Evolutionary conservation across 331 rosid species (phyloP), one percentile per base, ranked within the genome.

Genomic region (Rhamnella rubrinervis): DNA sequence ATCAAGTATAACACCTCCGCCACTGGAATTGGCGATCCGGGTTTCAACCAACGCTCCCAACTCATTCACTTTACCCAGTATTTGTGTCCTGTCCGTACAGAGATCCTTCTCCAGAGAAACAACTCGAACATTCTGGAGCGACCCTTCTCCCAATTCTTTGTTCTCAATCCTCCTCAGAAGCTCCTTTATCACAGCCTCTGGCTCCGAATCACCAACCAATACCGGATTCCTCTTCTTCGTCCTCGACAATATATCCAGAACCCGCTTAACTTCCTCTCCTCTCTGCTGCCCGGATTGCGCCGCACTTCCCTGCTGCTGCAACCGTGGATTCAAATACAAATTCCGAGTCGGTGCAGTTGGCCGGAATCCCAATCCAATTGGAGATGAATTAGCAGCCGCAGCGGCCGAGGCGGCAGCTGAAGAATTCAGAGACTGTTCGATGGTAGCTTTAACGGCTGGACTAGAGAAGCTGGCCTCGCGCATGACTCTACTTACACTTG

Each of bases 401-500:
- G 73, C 18, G 53, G 63, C 12, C 0, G 66, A 40, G 10, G 81
- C 47, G 37, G 88, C 18, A 38, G 96, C 55, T 0, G 80, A 71
- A 4, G 91, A 80, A 78, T 85, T 86, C 13, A 95, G 72, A 0
- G 99, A 83, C 50, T 89, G 90, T 39, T 91, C 99, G 55, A 95
- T 91, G 14, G 96, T 87, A 19, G 96, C 85, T 53, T 95, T 95
- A 7, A 95, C 97, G 0, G 99, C 97, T 1, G 99, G 99, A 41
- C 96, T 89, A 0, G 99, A 91, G 61, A 95, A 95, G 57, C 97
- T 91, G 3, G 99, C 99, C 18, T 95, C 99, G 7, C 99, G 74
- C 99, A 95, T 95, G 37, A 95, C 99, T 55, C 99, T 78, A 71
- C 99, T 95, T 1, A 95, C 97, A 71, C 97, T 95, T 0, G 99